phyloP scores from a whole-genome alignment of 2,329 filamentous ascomycete genomes.

The Dothistroma pini region DNA sequence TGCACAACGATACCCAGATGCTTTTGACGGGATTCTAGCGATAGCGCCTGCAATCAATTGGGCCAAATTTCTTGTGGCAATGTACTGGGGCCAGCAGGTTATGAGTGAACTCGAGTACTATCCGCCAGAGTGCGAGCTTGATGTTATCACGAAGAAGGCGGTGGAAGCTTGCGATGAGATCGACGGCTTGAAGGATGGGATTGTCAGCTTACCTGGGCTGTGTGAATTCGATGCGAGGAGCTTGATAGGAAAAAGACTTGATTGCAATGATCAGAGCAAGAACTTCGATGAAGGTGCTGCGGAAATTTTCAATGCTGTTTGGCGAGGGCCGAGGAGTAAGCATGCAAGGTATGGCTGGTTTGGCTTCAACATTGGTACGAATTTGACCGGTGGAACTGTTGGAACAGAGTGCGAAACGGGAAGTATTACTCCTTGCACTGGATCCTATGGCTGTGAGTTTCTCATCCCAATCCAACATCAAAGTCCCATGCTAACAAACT shows the following conservation, averaged over 20 bases:
- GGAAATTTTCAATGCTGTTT: constrained; percentile 31
- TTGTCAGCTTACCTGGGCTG: constrained; percentile 23
- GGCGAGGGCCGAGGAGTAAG: constrained; percentile 31
- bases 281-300: constrained; percentile 30
- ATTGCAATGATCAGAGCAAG: constrained; percentile 15
- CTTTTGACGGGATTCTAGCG: constrained; percentile 40
- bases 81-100: constrained; percentile 27
- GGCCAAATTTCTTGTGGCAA: constrained; percentile 21
- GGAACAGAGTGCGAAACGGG: constrained; percentile 20
- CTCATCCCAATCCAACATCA: background rate
- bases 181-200: constrained; percentile 33
- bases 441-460: background rate
- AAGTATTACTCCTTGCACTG: background rate
- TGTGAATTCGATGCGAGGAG: constrained; percentile 29
- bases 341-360: constrained; percentile 33
- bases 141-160: constrained; percentile 31
- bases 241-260: constrained; percentile 41
- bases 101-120: constrained; percentile 27
- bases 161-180: constrained; percentile 34
- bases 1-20: constrained; percentile 36
- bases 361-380: constrained; percentile 22
- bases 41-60: constrained; percentile 37
- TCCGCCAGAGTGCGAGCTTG: constrained; percentile 32
- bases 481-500: background rate
- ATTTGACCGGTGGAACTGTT: constrained; percentile 23